These are phyloP conservation scores for Eucalyptus guilfoylei DNA, from an alignment of 345 rosid genomes.

Conservation along the genomic window DNA sequence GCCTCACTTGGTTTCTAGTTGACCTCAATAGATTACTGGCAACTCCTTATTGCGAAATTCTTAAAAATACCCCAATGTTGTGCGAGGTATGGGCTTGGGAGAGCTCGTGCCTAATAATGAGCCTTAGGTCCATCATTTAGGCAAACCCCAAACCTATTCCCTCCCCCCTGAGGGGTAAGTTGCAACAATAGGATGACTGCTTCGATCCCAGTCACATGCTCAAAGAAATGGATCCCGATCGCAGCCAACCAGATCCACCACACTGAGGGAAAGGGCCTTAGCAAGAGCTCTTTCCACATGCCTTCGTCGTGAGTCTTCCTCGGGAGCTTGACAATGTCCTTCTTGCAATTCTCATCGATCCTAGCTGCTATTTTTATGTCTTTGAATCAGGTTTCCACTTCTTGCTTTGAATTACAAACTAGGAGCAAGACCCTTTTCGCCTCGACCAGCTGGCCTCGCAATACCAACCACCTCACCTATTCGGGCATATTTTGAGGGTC, in stretches of 20 bases:
- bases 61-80: accelerated
- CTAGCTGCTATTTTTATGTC: constrained; percentile 55
- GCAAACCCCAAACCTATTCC: too few species aligned
- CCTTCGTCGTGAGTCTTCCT: constrained; percentile 22
- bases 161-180: accelerated
- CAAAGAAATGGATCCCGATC: constrained; percentile 65
- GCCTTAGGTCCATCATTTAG: accelerated
- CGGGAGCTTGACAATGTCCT: constrained; percentile 15
- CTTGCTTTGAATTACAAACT: constrained; percentile 47
- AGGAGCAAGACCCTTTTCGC: constrained; percentile 21
- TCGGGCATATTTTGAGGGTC: constrained; percentile 59
- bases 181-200: constrained; percentile 17
- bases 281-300: constrained; percentile 62
- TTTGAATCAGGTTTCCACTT: constrained; percentile 44
- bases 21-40: accelerated
- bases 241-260: constrained; percentile 48
- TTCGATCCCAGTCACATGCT: constrained; percentile 60
- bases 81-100: accelerated
- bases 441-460: constrained; percentile 55
- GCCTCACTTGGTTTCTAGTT: accelerated
- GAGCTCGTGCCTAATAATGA: too few species aligned
- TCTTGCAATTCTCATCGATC: constrained; percentile 23
- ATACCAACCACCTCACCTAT: constrained; percentile 60
- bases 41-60: too few species aligned
- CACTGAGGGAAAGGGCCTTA: constrained; percentile 43